A percentile compares a stretch with the other conserved stretches of the same genome.
Evolutionary conservation across 2,329 filamentous ascomycete genomes (phyloP).

Genomic region (Penicillium brevicompactum): DNA sequence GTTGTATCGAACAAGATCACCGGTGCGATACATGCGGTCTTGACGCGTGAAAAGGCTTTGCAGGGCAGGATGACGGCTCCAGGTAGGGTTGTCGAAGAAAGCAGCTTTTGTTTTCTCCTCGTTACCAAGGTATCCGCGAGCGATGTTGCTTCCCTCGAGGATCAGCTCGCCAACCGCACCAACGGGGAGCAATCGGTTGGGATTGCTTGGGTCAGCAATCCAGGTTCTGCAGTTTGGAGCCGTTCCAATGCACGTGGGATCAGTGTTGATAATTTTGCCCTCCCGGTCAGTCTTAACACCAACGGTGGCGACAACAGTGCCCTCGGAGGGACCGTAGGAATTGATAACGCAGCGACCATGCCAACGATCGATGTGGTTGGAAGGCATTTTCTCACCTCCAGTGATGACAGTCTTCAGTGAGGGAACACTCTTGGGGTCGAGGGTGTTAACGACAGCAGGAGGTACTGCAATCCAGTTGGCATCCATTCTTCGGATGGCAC

Average conservation of each 20-base stretch:
- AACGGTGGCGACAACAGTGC: conserved; percentile 36
- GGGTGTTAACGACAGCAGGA: conserved; percentile 57
- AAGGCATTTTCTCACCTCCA: conserved; percentile 49
- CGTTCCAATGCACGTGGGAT: conserved; percentile 39
- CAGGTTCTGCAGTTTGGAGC: conserved; percentile 37
- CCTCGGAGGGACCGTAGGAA: conserved; percentile 47
- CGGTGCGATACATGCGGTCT: conserved; percentile 41
- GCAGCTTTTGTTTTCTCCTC: conserved; percentile 35
- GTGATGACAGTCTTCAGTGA: conserved; percentile 47
- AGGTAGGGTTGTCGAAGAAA: conserved; percentile 38
- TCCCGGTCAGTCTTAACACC: conserved; percentile 35
- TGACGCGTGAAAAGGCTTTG: conserved; percentile 24
- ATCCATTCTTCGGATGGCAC: conserved; percentile 53
- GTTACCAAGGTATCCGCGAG: conserved; percentile 47
- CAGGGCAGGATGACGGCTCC: conserved; percentile 27
- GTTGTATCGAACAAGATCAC: conserved; percentile 42
- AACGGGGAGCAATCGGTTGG: conserved; percentile 43
- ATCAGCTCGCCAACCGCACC: conserved; percentile 52
- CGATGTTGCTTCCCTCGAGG: conserved; percentile 50
- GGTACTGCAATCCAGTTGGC: conserved; percentile 61
- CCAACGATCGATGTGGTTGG: conserved; percentile 49
- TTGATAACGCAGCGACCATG: conserved; percentile 47
- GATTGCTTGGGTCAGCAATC: conserved; percentile 43
- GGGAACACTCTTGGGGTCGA: conserved; percentile 49
- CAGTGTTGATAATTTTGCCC: conserved; percentile 31